Percentiles rank a stretch among this genome's conserved stretches.
Evolutionary conservation across 2,329 filamentous ascomycete species (phyloP).

Genomic region (Verticillium isaacii): DNA sequence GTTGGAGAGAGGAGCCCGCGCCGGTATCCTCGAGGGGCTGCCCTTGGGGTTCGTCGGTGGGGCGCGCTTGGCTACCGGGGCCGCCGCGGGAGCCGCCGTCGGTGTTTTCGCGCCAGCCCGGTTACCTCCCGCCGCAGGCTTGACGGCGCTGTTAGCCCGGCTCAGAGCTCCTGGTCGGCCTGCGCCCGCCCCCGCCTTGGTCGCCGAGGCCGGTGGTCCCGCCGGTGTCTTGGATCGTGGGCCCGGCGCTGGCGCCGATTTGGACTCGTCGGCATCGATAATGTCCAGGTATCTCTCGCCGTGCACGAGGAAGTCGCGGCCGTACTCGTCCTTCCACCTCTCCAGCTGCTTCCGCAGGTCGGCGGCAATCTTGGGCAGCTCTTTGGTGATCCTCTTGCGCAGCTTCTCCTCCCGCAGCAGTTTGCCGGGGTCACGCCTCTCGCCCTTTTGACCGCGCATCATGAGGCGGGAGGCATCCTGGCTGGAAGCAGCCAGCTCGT

Average conservation of each 20-base stretch:
- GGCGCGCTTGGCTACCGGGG: constrained; percentile 22
- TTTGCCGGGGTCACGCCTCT: constrained; percentile 91
- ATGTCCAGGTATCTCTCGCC: constrained; percentile 87
- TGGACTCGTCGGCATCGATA: constrained; percentile 60
- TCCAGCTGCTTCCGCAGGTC: constrained; percentile 82
- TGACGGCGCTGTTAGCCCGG: constrained; percentile 30
- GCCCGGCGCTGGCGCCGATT: constrained; percentile 43
- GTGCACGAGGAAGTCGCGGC: constrained; percentile 86
- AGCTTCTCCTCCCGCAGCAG: constrained; percentile 95
- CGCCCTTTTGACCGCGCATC: constrained; percentile 86
- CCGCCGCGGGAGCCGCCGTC: constrained; percentile 27
- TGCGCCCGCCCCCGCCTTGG: constrained; percentile 19
- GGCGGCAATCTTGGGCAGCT: constrained; percentile 82
- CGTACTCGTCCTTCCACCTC: constrained; percentile 89
- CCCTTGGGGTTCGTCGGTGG: constrained; percentile 24
- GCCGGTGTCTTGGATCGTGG: constrained; percentile 73
- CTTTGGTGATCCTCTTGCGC: constrained; percentile 91
- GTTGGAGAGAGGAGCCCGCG: constrained; percentile 64
- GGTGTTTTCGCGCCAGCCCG: constrained; percentile 45
- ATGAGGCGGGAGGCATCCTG: constrained; percentile 93
- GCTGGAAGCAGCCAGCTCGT: constrained; percentile 83
- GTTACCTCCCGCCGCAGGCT: constrained; percentile 4
- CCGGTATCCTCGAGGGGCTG: constrained; percentile 66
- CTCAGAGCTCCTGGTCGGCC: constrained; percentile 27
- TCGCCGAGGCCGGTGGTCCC: constrained; percentile 45